Percentiles rank a stretch among this genome's conserved stretches.
These are phyloP conservation scores for Verticillium nonalfalfae DNA, from an alignment of 2,329 filamentous ascomycete species.

Conservation along the genomic window DNA sequence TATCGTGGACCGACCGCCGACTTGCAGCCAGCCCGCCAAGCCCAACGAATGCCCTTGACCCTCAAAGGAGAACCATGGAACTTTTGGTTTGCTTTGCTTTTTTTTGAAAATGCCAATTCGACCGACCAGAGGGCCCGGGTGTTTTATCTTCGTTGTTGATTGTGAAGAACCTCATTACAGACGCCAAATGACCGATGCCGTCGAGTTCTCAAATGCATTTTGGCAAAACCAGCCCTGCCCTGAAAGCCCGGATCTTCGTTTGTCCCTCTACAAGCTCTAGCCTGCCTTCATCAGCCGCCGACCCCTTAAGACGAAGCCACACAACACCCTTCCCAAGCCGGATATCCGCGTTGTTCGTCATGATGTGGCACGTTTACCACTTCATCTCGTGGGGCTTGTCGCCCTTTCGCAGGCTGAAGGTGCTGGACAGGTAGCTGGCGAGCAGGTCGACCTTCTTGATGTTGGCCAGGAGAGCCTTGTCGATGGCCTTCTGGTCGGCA, in stretches of 20 bases:
- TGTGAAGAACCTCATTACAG: constrained; percentile 58
- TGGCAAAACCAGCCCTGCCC: constrained; percentile 50
- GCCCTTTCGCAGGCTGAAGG: constrained; percentile 98
- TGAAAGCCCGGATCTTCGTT: constrained; percentile 9
- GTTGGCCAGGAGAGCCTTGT: constrained; percentile 89
- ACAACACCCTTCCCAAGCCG: constrained; percentile 1
- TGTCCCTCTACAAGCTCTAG: not conserved
- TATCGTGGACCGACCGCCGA: not conserved
- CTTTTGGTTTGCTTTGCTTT: constrained; percentile 9
- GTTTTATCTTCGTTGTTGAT: constrained; percentile 3
- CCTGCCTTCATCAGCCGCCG: constrained; percentile 6
- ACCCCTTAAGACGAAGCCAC: constrained; percentile 3
- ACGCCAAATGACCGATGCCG: constrained; percentile 57
- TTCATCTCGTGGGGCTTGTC: constrained; percentile 99
- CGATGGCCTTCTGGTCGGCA: constrained; percentile 96
- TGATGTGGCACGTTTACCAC: constrained; percentile 61
- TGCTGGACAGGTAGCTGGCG: constrained; percentile 85
- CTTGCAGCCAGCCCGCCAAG: not conserved
- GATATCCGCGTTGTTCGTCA: constrained; percentile 14
- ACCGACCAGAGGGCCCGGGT: not conserved
- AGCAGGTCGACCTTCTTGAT: constrained; percentile 99
- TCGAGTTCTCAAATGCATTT: constrained; percentile 59
- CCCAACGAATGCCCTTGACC: not conserved
- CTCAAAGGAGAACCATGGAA: not conserved
- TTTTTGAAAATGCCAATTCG: not conserved